Evolutionary conservation across 2,329 filamentous ascomycete species (phyloP).

Genomic region (Aspergillus brasiliensis): DNA sequence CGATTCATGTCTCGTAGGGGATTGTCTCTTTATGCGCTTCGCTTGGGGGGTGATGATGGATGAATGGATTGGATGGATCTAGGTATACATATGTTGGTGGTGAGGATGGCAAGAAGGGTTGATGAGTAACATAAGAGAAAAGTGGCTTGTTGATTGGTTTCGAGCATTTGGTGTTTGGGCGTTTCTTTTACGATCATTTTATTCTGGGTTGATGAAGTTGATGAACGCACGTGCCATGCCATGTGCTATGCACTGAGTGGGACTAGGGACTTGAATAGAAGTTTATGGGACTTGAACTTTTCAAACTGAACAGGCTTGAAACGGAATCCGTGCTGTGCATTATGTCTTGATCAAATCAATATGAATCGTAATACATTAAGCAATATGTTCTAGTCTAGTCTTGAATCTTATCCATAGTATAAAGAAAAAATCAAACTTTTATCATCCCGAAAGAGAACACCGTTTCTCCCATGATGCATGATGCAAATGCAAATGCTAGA

Average conservation of each 20-base stretch:
- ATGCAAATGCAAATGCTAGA: not conserved
- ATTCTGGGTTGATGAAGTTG: not conserved
- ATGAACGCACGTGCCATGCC: too few relatives aligned
- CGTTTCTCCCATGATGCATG: not conserved
- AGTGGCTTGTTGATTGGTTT: not conserved
- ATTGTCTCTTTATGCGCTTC: not conserved
- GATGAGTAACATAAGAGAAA: not conserved
- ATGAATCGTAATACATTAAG: not conserved
- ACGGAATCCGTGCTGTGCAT: not conserved
- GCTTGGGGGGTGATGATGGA: not conserved
- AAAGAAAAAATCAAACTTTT: not conserved
- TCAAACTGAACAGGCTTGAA: not conserved
- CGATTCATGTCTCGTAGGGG: constrained; percentile 72
- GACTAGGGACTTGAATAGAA: not conserved
- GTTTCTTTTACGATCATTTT: not conserved
- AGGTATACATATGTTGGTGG: not conserved
- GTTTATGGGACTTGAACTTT: not conserved
- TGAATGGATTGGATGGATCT: not conserved
- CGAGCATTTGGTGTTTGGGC: constrained; percentile 21
- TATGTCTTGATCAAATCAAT: not conserved
- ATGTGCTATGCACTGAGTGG: not conserved
- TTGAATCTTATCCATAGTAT: not conserved
- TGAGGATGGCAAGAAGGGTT: not conserved
- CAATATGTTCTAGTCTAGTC: not conserved
- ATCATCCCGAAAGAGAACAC: not conserved